Conservation (phyloP, 306 rosid species). For the Rubus parviflorus region DNA sequence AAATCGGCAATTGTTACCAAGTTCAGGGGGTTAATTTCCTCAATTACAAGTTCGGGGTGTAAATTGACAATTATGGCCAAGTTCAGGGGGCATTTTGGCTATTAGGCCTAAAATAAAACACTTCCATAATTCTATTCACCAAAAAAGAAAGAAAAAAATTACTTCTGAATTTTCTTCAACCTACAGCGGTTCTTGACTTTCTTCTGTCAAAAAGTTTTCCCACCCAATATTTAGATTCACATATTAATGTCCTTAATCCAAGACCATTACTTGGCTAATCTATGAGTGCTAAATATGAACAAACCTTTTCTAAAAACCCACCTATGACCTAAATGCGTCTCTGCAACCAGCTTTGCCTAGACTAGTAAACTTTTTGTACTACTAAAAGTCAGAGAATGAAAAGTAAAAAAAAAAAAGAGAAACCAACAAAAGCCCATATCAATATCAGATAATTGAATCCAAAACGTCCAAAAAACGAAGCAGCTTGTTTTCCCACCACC, state of each 20-base stretch:
- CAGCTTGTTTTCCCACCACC: slow-evolving; percentile 23
- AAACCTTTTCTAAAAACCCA: background rate
- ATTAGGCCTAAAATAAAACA: too few species aligned
- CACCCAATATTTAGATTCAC: background rate
- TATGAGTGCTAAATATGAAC: background rate
- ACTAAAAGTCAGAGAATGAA: background rate
- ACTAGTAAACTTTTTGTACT: slow-evolving; percentile 28
- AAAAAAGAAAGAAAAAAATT: too few species aligned
- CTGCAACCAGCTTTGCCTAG: slow-evolving; percentile 8
- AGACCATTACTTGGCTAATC: background rate
- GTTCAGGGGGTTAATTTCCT: too few species aligned
- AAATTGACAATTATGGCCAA: too few species aligned
- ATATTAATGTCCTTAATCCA: background rate
- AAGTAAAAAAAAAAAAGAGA: background rate
- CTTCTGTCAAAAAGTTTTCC: background rate
- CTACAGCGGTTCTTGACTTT: background rate
- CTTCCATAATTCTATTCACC: background rate
- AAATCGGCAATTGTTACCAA: too few species aligned
- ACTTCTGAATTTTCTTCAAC: background rate
- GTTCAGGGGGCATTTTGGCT: too few species aligned
- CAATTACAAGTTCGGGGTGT: too few species aligned
- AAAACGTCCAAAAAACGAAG: background rate
- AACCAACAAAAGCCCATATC: background rate
- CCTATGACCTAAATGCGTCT: background rate
- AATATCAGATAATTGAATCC: slow-evolving; percentile 15